Percentiles rank a stretch among this genome's conserved stretches.
phyloP scores from a whole-genome alignment of 75 land plant species.

The Pinus albicaulis region DNA sequence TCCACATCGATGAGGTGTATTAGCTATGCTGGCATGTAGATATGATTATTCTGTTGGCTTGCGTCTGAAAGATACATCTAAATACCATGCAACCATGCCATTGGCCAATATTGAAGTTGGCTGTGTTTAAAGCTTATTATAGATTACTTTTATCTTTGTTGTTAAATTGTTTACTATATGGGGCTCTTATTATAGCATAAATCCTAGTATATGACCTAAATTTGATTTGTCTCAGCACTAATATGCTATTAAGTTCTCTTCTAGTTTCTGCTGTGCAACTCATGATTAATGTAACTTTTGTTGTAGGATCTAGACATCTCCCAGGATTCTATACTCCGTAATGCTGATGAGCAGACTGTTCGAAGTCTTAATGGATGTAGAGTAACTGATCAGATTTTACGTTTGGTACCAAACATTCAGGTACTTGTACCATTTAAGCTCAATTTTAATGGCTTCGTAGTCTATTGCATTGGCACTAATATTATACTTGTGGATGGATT shows the following conservation, averaged over 20 bases:
- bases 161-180: no score
- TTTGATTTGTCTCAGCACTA: background rate
- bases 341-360: slow-evolving; percentile 93
- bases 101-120: no score
- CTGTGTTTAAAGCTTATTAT: no score
- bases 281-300: background rate
- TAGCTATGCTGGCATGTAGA: no score
- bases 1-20: no score
- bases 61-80: no score
- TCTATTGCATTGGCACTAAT: background rate
- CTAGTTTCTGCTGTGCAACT: background rate
- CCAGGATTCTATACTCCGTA: slow-evolving; percentile 80
- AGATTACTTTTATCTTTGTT: no score
- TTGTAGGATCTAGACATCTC: slow-evolving; percentile 90
- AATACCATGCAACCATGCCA: no score
- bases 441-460: background rate
- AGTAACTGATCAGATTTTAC: slow-evolving; percentile 92
- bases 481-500: background rate
- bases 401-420: slow-evolving; percentile 97
- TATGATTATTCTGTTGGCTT: no score
- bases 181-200: no score
- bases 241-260: background rate
- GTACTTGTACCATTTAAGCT: slow-evolving; percentile 15
- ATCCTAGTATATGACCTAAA: background rate
- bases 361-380: slow-evolving; percentile 97